Base-by-base conservation (phyloP, 768 basidiomycete species). In the Hericium alpestre region DNA sequence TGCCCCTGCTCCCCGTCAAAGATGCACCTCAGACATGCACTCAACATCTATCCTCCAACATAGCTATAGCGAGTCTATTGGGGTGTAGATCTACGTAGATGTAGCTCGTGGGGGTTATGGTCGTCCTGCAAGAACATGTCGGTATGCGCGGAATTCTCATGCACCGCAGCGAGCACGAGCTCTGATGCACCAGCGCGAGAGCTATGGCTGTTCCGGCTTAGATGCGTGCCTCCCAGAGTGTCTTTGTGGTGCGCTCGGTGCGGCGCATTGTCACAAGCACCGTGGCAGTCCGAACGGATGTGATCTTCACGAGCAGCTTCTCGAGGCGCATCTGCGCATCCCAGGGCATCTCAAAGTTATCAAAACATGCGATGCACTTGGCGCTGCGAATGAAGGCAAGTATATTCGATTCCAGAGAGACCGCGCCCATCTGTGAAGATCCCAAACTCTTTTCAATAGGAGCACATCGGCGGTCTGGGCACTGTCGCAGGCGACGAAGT, bases 401-500 rank as follows among this genome's bases (percentile, higher is more conserved):
- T 23, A 56, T 37, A 16, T 56, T 56, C 25, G 15, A 2, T 43
- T 37, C 37, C 18, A 50, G 39, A 11, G 55, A 50, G 8, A 18
- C 16, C 10, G 22, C 23, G n/a, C 25, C 25, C 38, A 4, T n/a
- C 40, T 7, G 13, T 39, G 15, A 23, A 15, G 25, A 56, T 56
- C 16, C 47, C 55, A 3, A 56, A 20, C 10, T 47, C 40, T 37
- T 27, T 56, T n/a, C 13, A 50, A 13, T 12, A 59, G 23, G 7
- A 56, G 41, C 16, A 22, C 50, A 5, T 40, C 48, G 9, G 58
- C 25, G 49, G 40, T 23, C 23, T 39, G 11, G 8, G 46, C 43
- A 8, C 41, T 37, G 38, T 59, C 58, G 18, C 58, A 59, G 16
- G 49, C n/a, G 11, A 57, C 51, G 32, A 59, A 59, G 22, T 43